Evolutionary conservation across 495 filamentous ascomycete genomes (phyloP), one percentile per base, ranked within the genome.

Genomic region (Oleoguttula mirabilis): DNA sequence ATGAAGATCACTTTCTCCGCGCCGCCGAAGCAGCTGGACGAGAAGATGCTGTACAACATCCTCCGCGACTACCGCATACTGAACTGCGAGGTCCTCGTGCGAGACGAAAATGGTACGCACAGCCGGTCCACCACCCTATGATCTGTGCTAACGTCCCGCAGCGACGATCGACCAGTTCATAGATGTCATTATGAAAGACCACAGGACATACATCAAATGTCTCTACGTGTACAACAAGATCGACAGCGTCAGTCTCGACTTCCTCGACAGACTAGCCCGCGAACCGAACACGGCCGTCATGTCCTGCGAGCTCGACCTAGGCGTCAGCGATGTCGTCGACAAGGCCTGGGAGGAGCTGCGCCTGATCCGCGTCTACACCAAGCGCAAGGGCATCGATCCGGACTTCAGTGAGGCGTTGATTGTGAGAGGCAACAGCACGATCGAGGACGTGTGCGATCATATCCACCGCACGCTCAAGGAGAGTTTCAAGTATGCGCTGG

Each of bases 171-270:
- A 99, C 64, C 90, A 99, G 61, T 81, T 99, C 60, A 96, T 99
- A 58, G 92, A 99, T 60, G 87, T 96, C 32, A 94, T 99, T 64
- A 96, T 95, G 87, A 90, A 88, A 55, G 85, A 94, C 56, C 88
- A 99, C 67, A 73, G 92, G 52, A 96, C 92, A 64, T 99, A 99
- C 67, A 95, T 99, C 67, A 76, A 77, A 64, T 78, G 77, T 56
- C 72, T 99, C 19, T 99, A 99, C 65, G 92, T 95, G 21, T 99
- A 99, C 75, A 99, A 99, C 81, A 99, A 99, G 65, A 93, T 99
- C 67, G 92, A 99, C 69, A 80, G 77, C 60, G 79, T 99, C 52
- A 87, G 82, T 20, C 72, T 99, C 47, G 84, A 94, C 52, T 92
- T 88, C 67, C 74, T 99, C 14, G 83, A 99, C 63, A 73, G 80